phyloP scores from a whole-genome alignment of 2,329 filamentous ascomycete genomes.

The Calonectria honghensis region DNA sequence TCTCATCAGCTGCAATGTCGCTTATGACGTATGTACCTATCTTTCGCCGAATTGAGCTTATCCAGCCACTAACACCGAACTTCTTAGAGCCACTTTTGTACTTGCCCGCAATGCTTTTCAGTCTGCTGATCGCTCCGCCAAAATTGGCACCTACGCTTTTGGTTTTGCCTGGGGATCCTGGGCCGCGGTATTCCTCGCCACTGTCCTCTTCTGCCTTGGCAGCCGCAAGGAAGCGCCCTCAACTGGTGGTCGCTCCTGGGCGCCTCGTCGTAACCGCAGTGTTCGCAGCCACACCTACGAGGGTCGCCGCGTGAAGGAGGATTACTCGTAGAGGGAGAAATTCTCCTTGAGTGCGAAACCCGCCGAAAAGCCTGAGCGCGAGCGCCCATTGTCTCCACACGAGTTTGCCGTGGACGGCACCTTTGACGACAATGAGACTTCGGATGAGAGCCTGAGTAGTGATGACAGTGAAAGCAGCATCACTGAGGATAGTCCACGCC shows the following conservation, averaged over 20 bases:
- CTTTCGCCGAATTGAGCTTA: slow-evolving; percentile 12
- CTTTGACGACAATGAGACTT: slow-evolving; percentile 1
- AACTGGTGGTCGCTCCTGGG: slow-evolving; percentile 58
- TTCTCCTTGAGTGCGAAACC: slow-evolving; percentile 21
- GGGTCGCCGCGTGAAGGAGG: slow-evolving; percentile 80
- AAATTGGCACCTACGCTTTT: slow-evolving; percentile 80
- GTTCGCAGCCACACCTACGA: slow-evolving; percentile 64
- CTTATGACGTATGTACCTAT: slow-evolving; percentile 81
- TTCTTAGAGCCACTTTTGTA: slow-evolving; percentile 75
- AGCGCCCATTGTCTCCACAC: not conserved
- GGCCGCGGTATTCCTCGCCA: slow-evolving; percentile 79
- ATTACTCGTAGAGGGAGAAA: slow-evolving; percentile 72
- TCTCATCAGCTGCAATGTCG: slow-evolving; percentile 78
- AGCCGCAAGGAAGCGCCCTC: slow-evolving; percentile 69
- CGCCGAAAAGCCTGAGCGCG: slow-evolving; percentile 13
- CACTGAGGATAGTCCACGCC: not conserved
- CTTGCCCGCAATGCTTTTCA: slow-evolving; percentile 81
- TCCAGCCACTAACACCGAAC: slow-evolving; percentile 38
- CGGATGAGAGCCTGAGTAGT: not conserved
- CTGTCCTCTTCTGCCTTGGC: slow-evolving; percentile 80
- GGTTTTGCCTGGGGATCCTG: slow-evolving; percentile 86
- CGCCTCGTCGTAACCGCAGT: slow-evolving; percentile 55
- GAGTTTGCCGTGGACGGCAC: slow-evolving; percentile 6
- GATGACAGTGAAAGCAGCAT: slow-evolving; percentile 3
- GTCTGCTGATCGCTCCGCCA: slow-evolving; percentile 71